Evolutionary conservation across 306 rosid species (phyloP), one percentile per base, ranked within the genome.

Genomic region (Alnus rubra): DNA sequence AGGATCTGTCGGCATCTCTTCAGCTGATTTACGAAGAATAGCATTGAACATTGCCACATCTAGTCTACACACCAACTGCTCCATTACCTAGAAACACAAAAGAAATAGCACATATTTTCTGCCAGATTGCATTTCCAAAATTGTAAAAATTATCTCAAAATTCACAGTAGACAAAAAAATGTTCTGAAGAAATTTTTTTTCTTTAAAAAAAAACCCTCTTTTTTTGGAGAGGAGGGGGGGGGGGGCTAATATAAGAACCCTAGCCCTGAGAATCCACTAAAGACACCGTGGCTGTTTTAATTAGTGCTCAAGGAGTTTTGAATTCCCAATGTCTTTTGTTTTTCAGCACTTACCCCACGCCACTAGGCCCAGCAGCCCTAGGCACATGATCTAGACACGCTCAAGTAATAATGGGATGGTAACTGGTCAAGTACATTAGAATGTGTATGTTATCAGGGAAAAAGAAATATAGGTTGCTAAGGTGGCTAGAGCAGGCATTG

Each of bases 11-110:
- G 98, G 98, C 94, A 93, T 93, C 84, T 90, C 98, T 51, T 93
- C 98, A 2, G 79, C 91, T n/a, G 93, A 85, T 85, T 93, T 93
- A 50, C 98, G 98, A 69, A 93, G 97, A 86, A 93, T 87, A 48
- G 97, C 97, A 90, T 93, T 93, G 84, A 91, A 91, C 98, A 93
- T 93, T 75, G 98, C 98, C 80, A 91, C 93, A 74, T 93, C 98
- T 78, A 93, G 86, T 85, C 98, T 89, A 82, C 70, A 74, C 30
- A 93, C 89, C 81, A 93, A 85, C 77, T 90, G 95, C 83, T 90
- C 94, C 93, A 93, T 91, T 56, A 90, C 93, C 98, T 93, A 80
- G 70, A 73, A 77, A 75, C 76, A 87, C 58, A 64, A 88, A 2
- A 63, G 30, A 48, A 48, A 78, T 73, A 59, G 42, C 63, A 48